Base-by-base conservation (phyloP, 2,329 filamentous ascomycete genomes). In the Blumeria hordei region DNA sequence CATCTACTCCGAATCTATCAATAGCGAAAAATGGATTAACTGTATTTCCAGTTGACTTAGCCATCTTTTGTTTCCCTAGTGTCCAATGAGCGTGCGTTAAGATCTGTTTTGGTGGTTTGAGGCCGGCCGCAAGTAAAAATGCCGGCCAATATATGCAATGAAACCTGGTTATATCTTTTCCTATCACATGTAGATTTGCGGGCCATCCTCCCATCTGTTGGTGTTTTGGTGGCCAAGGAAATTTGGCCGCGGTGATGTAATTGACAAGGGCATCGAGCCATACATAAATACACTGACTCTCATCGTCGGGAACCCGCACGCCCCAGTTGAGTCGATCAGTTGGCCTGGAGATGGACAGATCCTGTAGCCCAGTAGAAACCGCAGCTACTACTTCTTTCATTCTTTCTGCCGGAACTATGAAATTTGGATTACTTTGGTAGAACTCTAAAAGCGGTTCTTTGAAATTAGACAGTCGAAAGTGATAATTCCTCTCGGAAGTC, bases 121-220 rank as follows among this genome's bases (percentile, higher is more conserved):
- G 72, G 54, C 81, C 80, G 12, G 95, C 72, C 1, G 92, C 90
- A 75, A 98, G 83, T 14, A 98, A 78, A 61, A 98, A 83, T 3
- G 92, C 92, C 0, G 92, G 92, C 92, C 93, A 98, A 72, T 98
- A 98, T 51, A 98, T 81, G 67, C 86, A 90, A 66, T 98, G 93
- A 68, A 98, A 98, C 16, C 88, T 83, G 56, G 94, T 73, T 60
- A 98, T 98, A 66, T 98, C 92, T 68, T 98, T 98, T 52, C 92
- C 92, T 55, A 98, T 82, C 32, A 98, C 79, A 49, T 98, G 92
- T 16, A 92, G 75, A 66, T 98, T 81, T 8, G 87, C 86, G 4
- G 92, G 92, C 90, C 92, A 98, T 28, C 85, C 80, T 53, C 75
- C 75, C 18, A 69, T 70, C 12, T 72, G 67, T 57, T 83, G 78